phyloP scores from a whole-genome alignment of 257 asterid species.

The Ballota nigra region DNA sequence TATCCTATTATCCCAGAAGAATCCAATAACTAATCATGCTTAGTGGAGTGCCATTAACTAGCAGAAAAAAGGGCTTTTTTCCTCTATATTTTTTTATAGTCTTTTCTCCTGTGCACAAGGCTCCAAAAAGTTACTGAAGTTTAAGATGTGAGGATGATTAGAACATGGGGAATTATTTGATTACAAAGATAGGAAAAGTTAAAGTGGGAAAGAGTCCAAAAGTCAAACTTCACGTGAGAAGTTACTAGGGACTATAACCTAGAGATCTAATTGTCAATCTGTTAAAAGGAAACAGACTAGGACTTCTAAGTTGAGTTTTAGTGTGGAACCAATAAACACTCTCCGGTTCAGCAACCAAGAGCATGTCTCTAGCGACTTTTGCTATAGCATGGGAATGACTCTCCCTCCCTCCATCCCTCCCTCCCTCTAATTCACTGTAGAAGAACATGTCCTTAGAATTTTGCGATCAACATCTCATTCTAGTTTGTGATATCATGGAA shows the following conservation, averaged over 20 bases:
- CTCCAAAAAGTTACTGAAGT: slow-evolving; percentile 41
- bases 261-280: slow-evolving; percentile 34
- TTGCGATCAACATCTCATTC: too few species aligned
- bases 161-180: slow-evolving; percentile 40
- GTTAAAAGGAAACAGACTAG: slow-evolving; percentile 28
- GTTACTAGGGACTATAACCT: slow-evolving; percentile 38
- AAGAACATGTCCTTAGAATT: slow-evolving; percentile 31
- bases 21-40: slow-evolving; percentile 46
- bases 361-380: slow-evolving; percentile 26
- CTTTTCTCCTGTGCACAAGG: slow-evolving; percentile 50
- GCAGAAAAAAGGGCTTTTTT: slow-evolving; percentile 30
- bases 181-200: slow-evolving; percentile 29
- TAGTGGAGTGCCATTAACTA: slow-evolving; percentile 39
- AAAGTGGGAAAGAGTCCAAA: slow-evolving; percentile 36
- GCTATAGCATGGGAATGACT: slow-evolving; percentile 36
- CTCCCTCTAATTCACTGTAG: slow-evolving; percentile 11
- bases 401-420: background rate
- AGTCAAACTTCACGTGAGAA: slow-evolving; percentile 62
- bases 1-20: slow-evolving; percentile 28
- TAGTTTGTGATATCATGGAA: too few species aligned
- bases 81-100: slow-evolving; percentile 28
- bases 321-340: slow-evolving; percentile 13
- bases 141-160: slow-evolving; percentile 41
- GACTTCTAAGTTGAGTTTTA: slow-evolving; percentile 25
- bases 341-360: slow-evolving; percentile 26